Evolutionary conservation across 2,329 filamentous ascomycete genomes (phyloP).

Genomic region (Paecilomyces dactylethromorphus): DNA sequence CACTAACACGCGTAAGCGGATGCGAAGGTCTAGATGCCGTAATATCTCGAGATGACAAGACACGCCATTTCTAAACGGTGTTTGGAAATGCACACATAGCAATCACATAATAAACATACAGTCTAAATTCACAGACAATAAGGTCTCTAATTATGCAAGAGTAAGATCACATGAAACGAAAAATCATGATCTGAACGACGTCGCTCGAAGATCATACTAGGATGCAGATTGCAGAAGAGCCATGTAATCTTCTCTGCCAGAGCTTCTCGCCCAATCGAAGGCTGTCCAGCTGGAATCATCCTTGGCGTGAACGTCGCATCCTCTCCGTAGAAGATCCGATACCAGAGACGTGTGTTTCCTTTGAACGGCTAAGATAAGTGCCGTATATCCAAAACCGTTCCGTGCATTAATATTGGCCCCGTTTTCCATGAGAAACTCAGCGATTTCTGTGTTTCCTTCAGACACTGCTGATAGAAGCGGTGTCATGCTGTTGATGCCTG

Average conservation of each 20-base stretch:
- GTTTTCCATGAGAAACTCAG: constrained; percentile 11
- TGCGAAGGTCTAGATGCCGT: too few species aligned
- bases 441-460: constrained; percentile 1
- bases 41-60: too few species aligned
- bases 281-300: background rate
- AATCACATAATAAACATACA: too few species aligned
- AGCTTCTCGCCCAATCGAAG: background rate
- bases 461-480: constrained; percentile 3
- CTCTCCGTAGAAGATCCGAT: background rate
- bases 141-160: background rate
- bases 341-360: background rate
- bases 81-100: too few species aligned
- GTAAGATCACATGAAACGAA: background rate
- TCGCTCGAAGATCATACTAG: background rate
- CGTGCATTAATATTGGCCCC: constrained; percentile 13
- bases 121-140: background rate
- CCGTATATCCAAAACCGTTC: background rate
- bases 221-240: background rate
- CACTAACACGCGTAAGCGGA: background rate
- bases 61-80: too few species aligned
- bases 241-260: background rate
- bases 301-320: background rate
- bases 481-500: background rate
- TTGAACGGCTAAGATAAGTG: constrained; percentile 6
- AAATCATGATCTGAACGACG: background rate